A percentile compares a stretch with the other conserved stretches of the same genome.
Evolutionary conservation across 345 rosid genomes (phyloP).

Genomic region (Geranium rotundifolium): DNA sequence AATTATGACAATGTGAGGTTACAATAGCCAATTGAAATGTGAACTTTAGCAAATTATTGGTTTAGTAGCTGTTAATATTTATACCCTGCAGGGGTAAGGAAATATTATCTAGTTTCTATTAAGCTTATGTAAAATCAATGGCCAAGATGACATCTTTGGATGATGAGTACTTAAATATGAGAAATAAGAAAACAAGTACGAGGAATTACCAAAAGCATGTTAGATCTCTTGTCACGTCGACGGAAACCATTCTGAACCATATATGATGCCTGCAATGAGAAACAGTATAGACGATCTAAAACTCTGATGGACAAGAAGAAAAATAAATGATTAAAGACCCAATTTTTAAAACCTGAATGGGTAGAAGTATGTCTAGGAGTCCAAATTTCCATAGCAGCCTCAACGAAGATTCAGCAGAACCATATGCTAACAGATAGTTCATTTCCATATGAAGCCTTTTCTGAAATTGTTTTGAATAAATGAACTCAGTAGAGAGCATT

Average conservation of each 20-base stretch:
- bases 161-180: too few relatives aligned
- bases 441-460: constrained; percentile 85
- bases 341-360: constrained; percentile 58
- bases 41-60: background rate
- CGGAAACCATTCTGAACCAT: constrained; percentile 52
- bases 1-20: background rate
- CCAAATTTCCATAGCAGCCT: constrained; percentile 90
- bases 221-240: constrained; percentile 85
- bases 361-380: constrained; percentile 73
- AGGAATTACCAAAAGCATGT: constrained; percentile 77
- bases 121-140: too few relatives aligned
- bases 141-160: too few relatives aligned
- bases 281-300: constrained; percentile 13
- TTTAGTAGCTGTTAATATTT: background rate
- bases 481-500: constrained; percentile 11
- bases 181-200: background rate
- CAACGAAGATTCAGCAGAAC: constrained; percentile 90
- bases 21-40: background rate
- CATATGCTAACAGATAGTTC: constrained; percentile 96
- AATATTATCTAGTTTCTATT: background rate
- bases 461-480: constrained; percentile 25
- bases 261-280: constrained; percentile 62
- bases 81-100: background rate
- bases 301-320: background rate
- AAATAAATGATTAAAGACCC: constrained; percentile 3